Evolutionary conservation across 2,329 filamentous ascomycete genomes (phyloP).

Genomic region (Diaporthe citriasiana): DNA sequence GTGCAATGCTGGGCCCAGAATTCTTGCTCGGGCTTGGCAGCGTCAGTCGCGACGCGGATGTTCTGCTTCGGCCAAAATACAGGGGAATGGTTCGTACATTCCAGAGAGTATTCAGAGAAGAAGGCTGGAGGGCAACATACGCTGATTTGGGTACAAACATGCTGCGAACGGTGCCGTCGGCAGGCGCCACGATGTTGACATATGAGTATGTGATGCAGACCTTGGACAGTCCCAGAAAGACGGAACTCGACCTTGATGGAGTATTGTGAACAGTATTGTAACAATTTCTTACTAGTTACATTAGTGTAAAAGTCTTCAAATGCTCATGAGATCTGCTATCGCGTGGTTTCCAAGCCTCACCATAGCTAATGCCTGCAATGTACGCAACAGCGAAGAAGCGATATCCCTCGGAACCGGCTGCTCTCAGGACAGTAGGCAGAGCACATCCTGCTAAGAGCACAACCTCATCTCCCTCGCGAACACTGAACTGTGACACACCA

Average conservation of each 20-base stretch:
- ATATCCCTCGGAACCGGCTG: neutral
- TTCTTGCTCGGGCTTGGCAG: constrained; percentile 62
- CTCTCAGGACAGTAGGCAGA: neutral
- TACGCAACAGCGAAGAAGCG: constrained; percentile 14
- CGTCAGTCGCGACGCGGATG: constrained; percentile 39
- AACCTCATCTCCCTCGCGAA: constrained; percentile 8
- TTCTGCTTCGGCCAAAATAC: constrained; percentile 2
- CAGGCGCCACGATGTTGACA: constrained; percentile 15
- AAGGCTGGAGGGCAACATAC: constrained; percentile 8
- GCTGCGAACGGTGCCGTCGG: constrained; percentile 11
- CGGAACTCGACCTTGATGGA: neutral
- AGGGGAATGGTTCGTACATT: constrained; percentile 4
- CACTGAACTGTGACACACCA: constrained; percentile 15
- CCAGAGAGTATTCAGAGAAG: neutral
- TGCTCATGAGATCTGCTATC: constrained; percentile 14
- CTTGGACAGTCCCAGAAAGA: neutral
- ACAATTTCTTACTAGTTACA: neutral
- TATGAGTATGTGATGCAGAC: constrained; percentile 24
- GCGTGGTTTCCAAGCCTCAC: constrained; percentile 18
- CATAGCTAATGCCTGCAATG: constrained; percentile 5
- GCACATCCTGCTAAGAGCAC: constrained; percentile 10
- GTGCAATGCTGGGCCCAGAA: constrained; percentile 71
- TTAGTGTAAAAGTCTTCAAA: neutral
- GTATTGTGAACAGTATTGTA: neutral
- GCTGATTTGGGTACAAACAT: constrained; percentile 4